Evolutionary conservation across 305 asterid genomes (phyloP).

Genomic region (Nicotiana rustica): DNA sequence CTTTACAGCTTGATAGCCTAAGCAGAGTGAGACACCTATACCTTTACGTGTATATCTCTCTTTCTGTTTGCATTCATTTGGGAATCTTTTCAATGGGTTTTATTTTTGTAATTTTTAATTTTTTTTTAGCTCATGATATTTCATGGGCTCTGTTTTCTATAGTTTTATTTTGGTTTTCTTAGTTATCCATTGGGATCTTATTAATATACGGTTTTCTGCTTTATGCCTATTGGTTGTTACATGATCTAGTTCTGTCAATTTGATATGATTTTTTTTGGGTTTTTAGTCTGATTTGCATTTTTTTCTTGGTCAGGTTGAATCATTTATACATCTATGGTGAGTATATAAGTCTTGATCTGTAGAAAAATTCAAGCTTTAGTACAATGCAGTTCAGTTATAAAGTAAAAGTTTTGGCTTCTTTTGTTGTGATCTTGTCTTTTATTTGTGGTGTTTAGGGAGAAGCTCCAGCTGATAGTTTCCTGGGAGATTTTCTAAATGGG

Average conservation of each 20-base stretch:
- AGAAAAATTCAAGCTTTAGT: no score
- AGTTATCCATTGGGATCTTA: constrained; percentile 23
- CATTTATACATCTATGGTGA: constrained; percentile 67
- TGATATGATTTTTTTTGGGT: constrained; percentile 34
- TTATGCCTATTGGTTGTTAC: not conserved
- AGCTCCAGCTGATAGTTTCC: constrained; percentile 79
- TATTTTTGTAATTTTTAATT: not conserved
- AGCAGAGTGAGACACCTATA: not conserved
- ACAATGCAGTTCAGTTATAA: constrained; percentile 13
- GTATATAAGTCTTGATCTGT: constrained; percentile 39
- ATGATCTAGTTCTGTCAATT: not conserved
- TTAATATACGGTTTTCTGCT: not conserved
- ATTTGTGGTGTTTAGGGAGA: constrained; percentile 63
- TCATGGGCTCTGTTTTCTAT: not conserved
- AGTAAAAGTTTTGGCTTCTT: constrained; percentile 38
- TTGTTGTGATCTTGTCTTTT: constrained; percentile 38
- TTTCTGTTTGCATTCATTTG: not conserved
- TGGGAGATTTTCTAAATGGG: constrained; percentile 47
- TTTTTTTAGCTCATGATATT: not conserved
- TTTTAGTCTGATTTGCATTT: constrained; percentile 12
- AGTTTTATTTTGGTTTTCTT: constrained; percentile 18
- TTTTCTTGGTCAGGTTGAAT: constrained; percentile 50
- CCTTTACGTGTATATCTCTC: not conserved
- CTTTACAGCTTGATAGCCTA: not conserved
- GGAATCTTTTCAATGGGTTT: not conserved